A percentile compares a stretch with the other conserved stretches of the same genome.
These are phyloP conservation scores for Albizia julibrissin DNA, from an alignment of 306 rosid species.

Conservation along the genomic window DNA sequence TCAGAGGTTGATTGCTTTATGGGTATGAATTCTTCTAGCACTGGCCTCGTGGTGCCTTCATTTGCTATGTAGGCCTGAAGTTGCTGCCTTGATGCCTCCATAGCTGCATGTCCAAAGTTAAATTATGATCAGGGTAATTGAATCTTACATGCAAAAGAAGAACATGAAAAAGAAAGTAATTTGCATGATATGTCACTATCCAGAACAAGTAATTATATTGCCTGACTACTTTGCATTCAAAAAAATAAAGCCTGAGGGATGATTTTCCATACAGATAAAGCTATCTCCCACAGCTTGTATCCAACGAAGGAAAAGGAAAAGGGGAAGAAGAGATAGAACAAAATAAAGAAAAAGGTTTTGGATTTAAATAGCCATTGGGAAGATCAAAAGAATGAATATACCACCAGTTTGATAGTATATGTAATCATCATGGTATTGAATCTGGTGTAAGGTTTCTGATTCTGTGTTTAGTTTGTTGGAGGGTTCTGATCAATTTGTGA, in stretches of 20 bases:
- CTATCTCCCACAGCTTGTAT: constrained; percentile 30
- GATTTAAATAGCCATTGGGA: constrained; percentile 1
- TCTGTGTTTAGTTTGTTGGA: constrained; percentile 10
- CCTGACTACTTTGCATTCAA: constrained; percentile 27
- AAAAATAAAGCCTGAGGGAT: constrained; percentile 18
- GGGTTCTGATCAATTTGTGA: constrained; percentile 12
- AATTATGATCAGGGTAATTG: neutral
- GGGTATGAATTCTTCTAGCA: constrained; percentile 95
- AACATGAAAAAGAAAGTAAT: neutral
- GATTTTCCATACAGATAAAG: constrained; percentile 30
- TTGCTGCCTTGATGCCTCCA: constrained; percentile 89
- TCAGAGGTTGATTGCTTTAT: constrained; percentile 67
- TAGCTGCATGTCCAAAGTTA: constrained; percentile 48
- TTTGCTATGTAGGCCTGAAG: constrained; percentile 62
- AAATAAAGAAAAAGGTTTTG: constrained; percentile 39
- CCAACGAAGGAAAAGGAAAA: constrained; percentile 39
- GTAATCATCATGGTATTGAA: constrained; percentile 29
- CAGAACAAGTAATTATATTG: neutral
- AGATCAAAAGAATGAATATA: constrained; percentile 26
- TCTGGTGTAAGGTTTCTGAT: constrained; percentile 19
- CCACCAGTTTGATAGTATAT: constrained; percentile 30
- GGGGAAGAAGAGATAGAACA: constrained; percentile 26
- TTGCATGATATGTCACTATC: constrained; percentile 21
- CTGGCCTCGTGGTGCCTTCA: constrained; percentile 66
- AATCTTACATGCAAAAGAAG: neutral